phyloP scores from a whole-genome alignment of 2,329 filamentous ascomycete species.

The Aureobasidium musti region DNA sequence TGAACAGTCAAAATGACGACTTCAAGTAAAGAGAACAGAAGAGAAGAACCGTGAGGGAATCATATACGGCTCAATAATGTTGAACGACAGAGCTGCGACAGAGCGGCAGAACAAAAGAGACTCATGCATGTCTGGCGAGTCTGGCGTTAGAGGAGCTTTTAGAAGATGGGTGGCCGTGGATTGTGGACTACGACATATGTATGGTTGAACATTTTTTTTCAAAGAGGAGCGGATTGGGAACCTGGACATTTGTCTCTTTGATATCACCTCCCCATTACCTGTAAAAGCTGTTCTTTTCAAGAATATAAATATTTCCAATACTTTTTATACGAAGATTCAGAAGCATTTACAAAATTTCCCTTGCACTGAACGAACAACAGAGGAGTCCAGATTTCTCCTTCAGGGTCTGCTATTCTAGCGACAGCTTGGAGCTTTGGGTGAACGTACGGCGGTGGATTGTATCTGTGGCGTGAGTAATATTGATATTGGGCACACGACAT shows the following conservation, averaged over 20 bases:
- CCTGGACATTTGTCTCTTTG: neutral
- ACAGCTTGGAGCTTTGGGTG: no score
- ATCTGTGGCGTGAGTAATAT: neutral
- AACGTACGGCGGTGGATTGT: neutral
- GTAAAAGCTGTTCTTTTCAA: constrained; percentile 1
- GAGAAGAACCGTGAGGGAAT: neutral
- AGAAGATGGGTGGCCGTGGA: neutral
- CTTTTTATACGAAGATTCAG: neutral
- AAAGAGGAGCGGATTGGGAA: neutral
- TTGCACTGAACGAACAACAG: no score
- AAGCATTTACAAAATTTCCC: no score
- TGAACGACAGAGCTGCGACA: neutral
- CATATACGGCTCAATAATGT: constrained; percentile 4
- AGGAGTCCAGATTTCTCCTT: no score
- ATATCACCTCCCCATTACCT: neutral
- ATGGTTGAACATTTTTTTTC: neutral
- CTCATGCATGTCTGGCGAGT: constrained; percentile 11
- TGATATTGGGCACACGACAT: no score
- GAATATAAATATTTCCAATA: constrained; percentile 4
- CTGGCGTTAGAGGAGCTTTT: constrained; percentile 14
- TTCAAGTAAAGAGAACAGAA: neutral
- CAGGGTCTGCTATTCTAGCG: no score
- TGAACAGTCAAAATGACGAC: neutral
- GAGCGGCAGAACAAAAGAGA: constrained; percentile 10
- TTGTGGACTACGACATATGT: neutral